phyloP scores from a whole-genome alignment of 2,329 filamentous ascomycete species.

The Ophiostoma sp. region DNA sequence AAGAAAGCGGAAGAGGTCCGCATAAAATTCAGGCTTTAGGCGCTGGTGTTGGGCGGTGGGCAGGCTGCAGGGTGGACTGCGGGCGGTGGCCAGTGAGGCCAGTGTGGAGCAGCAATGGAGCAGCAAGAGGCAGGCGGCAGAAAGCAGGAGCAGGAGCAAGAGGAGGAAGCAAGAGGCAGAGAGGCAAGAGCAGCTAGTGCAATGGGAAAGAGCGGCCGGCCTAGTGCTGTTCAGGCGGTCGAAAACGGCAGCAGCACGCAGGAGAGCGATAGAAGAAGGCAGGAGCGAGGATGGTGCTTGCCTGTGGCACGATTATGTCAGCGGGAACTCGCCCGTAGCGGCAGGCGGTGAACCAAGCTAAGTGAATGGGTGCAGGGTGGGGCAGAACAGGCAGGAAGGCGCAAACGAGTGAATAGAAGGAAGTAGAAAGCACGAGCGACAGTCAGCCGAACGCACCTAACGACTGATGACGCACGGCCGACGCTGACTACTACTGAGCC shows the following conservation, averaged over 20 bases:
- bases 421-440: too few species aligned
- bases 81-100: too few species aligned
- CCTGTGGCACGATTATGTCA: neutral
- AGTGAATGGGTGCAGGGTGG: neutral
- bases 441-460: neutral
- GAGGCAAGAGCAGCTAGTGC: too few species aligned
- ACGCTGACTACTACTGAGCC: constrained; percentile 6
- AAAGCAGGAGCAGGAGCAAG: too few species aligned
- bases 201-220: neutral
- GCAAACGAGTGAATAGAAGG: neutral
- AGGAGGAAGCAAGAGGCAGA: too few species aligned
- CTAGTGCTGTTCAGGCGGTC: too few species aligned
- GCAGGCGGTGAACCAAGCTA: neutral
- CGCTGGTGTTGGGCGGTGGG: neutral
- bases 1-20: neutral
- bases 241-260: too few species aligned
- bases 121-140: too few species aligned
- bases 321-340: neutral
- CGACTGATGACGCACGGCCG: neutral
- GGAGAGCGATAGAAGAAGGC: neutral
- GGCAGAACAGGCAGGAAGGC: neutral
- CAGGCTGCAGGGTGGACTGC: constrained; percentile 2
- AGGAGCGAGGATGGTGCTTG: neutral
- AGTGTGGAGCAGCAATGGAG: too few species aligned
- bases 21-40: constrained; percentile 9